These are phyloP conservation scores for Apiospora koreana DNA, from an alignment of 2,329 filamentous ascomycete species.

Conservation along the genomic window DNA sequence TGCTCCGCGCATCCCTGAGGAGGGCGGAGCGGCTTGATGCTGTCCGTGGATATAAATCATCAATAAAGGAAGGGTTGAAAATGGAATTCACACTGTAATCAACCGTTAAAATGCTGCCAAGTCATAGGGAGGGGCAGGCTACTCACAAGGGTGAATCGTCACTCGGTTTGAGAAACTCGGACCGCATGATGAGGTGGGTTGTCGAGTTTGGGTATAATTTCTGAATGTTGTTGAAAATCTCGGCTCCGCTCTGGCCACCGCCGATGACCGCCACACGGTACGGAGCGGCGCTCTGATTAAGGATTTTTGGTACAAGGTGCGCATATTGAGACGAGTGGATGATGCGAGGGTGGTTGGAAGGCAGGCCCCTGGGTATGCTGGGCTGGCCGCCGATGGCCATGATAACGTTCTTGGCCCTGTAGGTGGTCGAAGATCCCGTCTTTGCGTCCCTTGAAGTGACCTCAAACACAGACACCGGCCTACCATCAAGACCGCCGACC, in stretches of 20 bases:
- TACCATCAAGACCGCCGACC: slow-evolving; percentile 46
- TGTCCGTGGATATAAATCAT: slow-evolving; percentile 71
- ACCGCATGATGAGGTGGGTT: slow-evolving; percentile 78
- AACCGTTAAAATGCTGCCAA: slow-evolving; percentile 24
- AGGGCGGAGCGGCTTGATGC: slow-evolving; percentile 60
- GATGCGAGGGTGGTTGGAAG: slow-evolving; percentile 69
- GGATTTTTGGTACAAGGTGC: slow-evolving; percentile 60
- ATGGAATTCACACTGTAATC: slow-evolving; percentile 81
- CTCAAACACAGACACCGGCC: slow-evolving; percentile 62
- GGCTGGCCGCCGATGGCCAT: slow-evolving; percentile 62
- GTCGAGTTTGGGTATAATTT: slow-evolving; percentile 78
- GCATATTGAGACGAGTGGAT: slow-evolving; percentile 90
- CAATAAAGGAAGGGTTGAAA: slow-evolving; percentile 86
- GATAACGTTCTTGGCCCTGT: slow-evolving; percentile 66
- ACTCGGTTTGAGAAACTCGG: slow-evolving; percentile 81
- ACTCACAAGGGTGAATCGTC: slow-evolving; percentile 95
- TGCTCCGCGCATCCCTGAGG: slow-evolving; percentile 72
- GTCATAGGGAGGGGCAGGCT: slow-evolving; percentile 10
- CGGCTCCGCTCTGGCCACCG: slow-evolving; percentile 88
- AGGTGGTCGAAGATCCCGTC: slow-evolving; percentile 54
- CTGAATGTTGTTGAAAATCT: slow-evolving; percentile 92
- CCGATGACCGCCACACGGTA: slow-evolving; percentile 85
- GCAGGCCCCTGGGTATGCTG: slow-evolving; percentile 70
- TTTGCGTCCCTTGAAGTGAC: slow-evolving; percentile 65
- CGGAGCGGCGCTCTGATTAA: slow-evolving; percentile 54